These are phyloP conservation scores for Globisporangium spinosum DNA, from an alignment of 352 stramenopile species.

Conservation along the genomic window DNA sequence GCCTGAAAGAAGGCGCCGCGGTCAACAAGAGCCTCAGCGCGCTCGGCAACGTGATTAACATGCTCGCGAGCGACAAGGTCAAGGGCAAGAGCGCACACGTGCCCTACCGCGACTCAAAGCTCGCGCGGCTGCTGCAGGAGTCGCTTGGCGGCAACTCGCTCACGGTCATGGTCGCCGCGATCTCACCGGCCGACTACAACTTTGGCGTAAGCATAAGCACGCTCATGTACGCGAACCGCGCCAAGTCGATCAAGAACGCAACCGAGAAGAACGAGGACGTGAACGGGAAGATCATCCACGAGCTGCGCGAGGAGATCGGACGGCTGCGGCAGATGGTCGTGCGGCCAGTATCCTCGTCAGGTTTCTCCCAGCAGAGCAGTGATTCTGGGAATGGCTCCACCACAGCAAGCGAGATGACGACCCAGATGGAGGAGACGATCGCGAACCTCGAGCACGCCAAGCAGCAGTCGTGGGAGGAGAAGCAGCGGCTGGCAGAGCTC, in stretches of 20 bases:
- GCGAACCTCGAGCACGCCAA: constrained; percentile 85
- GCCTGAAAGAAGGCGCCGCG: constrained; percentile 87
- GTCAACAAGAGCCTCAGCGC: constrained; percentile 93
- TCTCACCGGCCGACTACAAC: constrained; percentile 91
- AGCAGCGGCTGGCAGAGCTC: constrained; percentile 73
- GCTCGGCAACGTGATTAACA: constrained; percentile 92
- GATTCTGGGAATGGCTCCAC: background rate
- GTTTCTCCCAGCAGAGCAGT: constrained; percentile 1
- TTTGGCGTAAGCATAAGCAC: constrained; percentile 92
- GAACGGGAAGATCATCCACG: constrained; percentile 89
- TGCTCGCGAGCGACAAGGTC: constrained; percentile 58
- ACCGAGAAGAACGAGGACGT: constrained; percentile 89
- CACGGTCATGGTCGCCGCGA: constrained; percentile 94
- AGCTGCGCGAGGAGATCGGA: constrained; percentile 91
- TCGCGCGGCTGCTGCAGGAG: constrained; percentile 88
- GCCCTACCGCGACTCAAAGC: constrained; percentile 90
- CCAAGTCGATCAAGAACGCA: constrained; percentile 91
- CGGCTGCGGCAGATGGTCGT: constrained; percentile 82
- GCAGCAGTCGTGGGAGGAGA: constrained; percentile 89
- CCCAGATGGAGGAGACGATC: constrained; percentile 85
- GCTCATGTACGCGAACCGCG: constrained; percentile 91
- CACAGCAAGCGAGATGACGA: constrained; percentile 44
- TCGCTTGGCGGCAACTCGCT: constrained; percentile 89
- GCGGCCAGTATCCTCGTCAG: constrained; percentile 34
- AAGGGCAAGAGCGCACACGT: constrained; percentile 61